phyloP scores from a whole-genome alignment of 768 basidiomycete species.

The Coprinellus micaceus region DNA sequence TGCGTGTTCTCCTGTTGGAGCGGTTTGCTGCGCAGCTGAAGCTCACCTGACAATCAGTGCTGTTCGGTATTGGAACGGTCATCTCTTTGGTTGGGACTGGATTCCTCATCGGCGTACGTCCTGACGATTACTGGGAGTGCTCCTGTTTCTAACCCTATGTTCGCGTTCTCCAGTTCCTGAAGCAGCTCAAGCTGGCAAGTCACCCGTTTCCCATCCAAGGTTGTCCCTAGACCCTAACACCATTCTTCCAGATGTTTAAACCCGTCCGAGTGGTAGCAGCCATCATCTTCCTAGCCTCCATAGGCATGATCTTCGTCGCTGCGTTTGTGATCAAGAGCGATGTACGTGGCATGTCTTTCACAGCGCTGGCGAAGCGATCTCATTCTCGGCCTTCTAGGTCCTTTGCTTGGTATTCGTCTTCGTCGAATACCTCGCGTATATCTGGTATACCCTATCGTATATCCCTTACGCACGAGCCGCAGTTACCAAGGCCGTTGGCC shows the following conservation, averaged over 20 bases:
- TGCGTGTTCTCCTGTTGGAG: slow-evolving; percentile 34
- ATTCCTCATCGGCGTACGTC: slow-evolving; percentile 82
- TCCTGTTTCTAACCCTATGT: slow-evolving; percentile 3
- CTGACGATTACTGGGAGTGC: neutral
- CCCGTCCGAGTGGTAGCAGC: slow-evolving; percentile 83
- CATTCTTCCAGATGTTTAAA: slow-evolving; percentile 83
- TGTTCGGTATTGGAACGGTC: slow-evolving; percentile 80
- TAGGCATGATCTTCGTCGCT: slow-evolving; percentile 79
- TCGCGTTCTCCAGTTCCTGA: slow-evolving; percentile 53
- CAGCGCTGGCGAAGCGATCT: neutral
- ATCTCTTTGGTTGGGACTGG: slow-evolving; percentile 84
- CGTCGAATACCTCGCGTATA: slow-evolving; percentile 86
- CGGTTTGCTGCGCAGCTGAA: neutral
- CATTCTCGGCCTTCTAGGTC: no score
- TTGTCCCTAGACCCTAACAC: neutral
- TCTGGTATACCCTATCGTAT: slow-evolving; percentile 86
- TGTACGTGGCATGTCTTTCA: slow-evolving; percentile 36
- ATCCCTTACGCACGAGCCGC: slow-evolving; percentile 87
- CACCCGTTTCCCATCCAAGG: neutral
- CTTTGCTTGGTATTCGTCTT: slow-evolving; percentile 73
- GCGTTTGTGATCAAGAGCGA: slow-evolving; percentile 75
- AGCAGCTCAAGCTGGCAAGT: slow-evolving; percentile 74
- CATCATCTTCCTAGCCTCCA: slow-evolving; percentile 70
- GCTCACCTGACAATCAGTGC: slow-evolving; percentile 42
- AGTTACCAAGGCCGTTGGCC: slow-evolving; percentile 60